Evolutionary conservation across 352 stramenopile species (phyloP).

Genomic region (Phytophthora europaea): DNA sequence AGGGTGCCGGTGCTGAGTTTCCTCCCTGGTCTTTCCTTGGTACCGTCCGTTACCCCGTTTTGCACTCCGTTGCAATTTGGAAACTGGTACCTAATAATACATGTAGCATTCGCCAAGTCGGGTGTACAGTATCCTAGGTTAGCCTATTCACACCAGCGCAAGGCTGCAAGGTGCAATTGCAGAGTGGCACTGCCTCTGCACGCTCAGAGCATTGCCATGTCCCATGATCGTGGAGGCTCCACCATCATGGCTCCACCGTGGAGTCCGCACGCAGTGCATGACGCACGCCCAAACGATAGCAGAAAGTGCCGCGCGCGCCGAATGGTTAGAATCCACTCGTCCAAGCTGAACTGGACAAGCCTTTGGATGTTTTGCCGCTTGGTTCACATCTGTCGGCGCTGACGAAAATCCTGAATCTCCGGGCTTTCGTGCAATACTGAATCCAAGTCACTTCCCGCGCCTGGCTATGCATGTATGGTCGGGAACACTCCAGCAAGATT

Average conservation of each 20-base stretch:
- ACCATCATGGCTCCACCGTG: background rate
- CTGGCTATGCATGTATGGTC: constrained; percentile 27
- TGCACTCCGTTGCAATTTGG: too few species aligned
- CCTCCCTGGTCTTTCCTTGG: too few species aligned
- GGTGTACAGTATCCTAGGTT: too few species aligned
- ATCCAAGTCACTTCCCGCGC: constrained; percentile 9
- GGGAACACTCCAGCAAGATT: constrained; percentile 18
- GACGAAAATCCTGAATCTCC: constrained; percentile 28
- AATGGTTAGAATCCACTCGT: constrained; percentile 6
- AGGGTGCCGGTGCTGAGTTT: too few species aligned
- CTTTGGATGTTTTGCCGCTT: constrained; percentile 14
- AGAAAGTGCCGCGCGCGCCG: constrained; percentile 21
- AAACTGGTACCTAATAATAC: too few species aligned
- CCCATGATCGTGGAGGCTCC: constrained; percentile 33
- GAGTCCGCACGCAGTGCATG: too few species aligned
- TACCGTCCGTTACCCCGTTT: too few species aligned
- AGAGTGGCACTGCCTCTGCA: constrained; percentile 5
- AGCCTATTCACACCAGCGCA: background rate
- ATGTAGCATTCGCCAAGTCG: too few species aligned
- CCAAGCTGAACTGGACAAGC: background rate
- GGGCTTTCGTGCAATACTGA: constrained; percentile 10
- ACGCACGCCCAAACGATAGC: constrained; percentile 18
- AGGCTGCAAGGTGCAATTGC: background rate
- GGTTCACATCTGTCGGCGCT: constrained; percentile 1
- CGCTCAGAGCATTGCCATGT: constrained; percentile 6